Evolutionary conservation across 805 yeast genomes (phyloP), one percentile per base, ranked within the genome.

Genomic region (Barnettozyma sp.): DNA sequence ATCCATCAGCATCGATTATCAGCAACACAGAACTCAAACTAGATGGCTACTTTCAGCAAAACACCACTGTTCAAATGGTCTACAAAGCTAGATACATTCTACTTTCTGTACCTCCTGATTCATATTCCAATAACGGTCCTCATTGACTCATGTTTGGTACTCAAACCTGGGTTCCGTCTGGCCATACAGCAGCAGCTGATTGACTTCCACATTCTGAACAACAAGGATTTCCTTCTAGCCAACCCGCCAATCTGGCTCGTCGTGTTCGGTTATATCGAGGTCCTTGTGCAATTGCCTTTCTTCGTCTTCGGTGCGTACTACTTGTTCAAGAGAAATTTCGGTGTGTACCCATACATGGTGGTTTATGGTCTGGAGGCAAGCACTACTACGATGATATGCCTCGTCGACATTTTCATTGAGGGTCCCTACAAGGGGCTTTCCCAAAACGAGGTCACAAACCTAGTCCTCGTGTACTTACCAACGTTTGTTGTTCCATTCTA

Each of bases 301-400:
- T 92, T 92, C 57, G 49, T 75, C 29, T 43, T 60, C 11, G 75
- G 70, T 10, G 65, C 68, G 1, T 47, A 44, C 29, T 51, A 54
- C 24, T 45, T 70, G 22, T 38, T 41, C 34, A 46, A 48, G 22
- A 60, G 66, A 58, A 57, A 44, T 62, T 57, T 42, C 5, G 46
- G 49, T 14, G 51, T 63, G 13, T 67, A 66, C 38, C 56, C 61
- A 17, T 66, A 65, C 52, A 56, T 79, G 45, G 60, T 74, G 11
- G 49, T 78, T 6, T 90, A 92, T 56, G 95, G 90, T 4, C 70
- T 82, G 48, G 86, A 85, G 51, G 97, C 97, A 0, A 63, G 80
- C 4, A 62, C 82, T 34, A 86, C 96, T 5, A 86, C 96, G 0
- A 56, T 78, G 24, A 72, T 78, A 17, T 90, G 97, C 54, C 58